Base-by-base conservation (phyloP, 345 rosid species). In the Eucalyptus polybractea region DNA sequence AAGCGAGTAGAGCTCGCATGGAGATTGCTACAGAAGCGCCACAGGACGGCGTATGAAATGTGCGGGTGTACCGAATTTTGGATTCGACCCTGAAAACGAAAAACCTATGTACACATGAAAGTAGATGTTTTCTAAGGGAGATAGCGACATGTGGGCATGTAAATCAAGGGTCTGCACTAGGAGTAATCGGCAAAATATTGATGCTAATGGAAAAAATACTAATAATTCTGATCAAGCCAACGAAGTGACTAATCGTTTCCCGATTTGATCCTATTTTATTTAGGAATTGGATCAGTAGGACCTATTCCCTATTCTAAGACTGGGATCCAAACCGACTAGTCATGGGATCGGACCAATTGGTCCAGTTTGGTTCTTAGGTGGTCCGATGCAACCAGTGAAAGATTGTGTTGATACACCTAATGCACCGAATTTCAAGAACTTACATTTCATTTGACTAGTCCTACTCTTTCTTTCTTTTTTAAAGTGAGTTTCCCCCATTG, bases 271-370 rank as follows among this genome's bases (percentile, higher is more conserved):
- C 2, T 53, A 27, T 56, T 2, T 2, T 56, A 22, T 3, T 5
- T 22, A 56, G 3, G 29, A 56, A 24, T 25, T 0, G 1, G 13
- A 56, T 56, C 0, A 2, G 0, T 56, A 56, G 6, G 62, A 56
- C 6, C 0, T 10, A 0, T 56, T 56, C 6, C 3, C 62, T 2
- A 25, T 56, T 56, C 1, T 56, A 2, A 56, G 29, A 56, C 1
- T 3, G 6, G 13, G 6, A 56, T 22, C 6, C 1, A 25, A 25
- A 56, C 3, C 3, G 62, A 56, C 3, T 22, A 5, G 25, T 53
- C 58, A 53, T 53, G 5, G 0, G 2, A 56, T 6, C 0, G 0
- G 6, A 56, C 3, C 0, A 6, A 56, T 22, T 9, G 13, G 10
- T 53, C 10, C 0, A 0, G 5, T 53, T 21, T 53, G 58, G 58